Evolutionary conservation across 441 rosid genomes (phyloP).

Genomic region (Mallotus japonicus): DNA sequence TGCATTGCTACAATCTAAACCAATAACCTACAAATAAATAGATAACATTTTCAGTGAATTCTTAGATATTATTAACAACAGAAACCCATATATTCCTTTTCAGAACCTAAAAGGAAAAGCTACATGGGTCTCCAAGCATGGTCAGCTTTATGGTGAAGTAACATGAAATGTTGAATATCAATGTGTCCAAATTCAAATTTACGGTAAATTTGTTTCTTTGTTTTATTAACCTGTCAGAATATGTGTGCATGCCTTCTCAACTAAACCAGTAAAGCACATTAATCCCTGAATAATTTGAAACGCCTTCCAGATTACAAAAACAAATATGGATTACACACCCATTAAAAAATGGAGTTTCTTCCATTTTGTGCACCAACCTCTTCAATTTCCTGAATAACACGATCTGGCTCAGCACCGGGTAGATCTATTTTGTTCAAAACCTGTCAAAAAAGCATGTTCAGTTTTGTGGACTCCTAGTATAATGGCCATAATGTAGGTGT

Average conservation of each 20-base stretch:
- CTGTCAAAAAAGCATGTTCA: conserved; percentile 36
- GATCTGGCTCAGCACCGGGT: conserved; percentile 94
- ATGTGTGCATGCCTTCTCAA: neutral
- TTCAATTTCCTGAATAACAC: conserved; percentile 81
- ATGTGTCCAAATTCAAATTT: neutral
- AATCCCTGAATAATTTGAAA: conserved; percentile 9
- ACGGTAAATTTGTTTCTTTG: neutral
- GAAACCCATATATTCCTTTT: neutral
- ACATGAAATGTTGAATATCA: neutral
- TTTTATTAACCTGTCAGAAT: neutral
- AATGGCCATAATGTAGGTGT: neutral
- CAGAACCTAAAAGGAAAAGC: conserved; percentile 7
- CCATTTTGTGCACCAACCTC: conserved; percentile 68
- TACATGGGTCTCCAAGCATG: neutral
- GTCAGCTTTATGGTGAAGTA: conserved; percentile 14
- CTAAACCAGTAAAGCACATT: neutral
- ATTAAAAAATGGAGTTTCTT: conserved; percentile 33
- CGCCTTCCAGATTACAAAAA: conserved; percentile 21
- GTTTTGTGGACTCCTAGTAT: neutral
- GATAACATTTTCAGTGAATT: conserved; percentile 16
- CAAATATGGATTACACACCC: conserved; percentile 33
- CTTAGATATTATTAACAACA: conserved; percentile 15
- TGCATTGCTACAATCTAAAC: conserved; percentile 92
- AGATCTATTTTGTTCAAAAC: conserved; percentile 98
- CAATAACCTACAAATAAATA: conserved; percentile 64